Evolutionary conservation across 2,329 filamentous ascomycete genomes (phyloP), one percentile per base, ranked within the genome.

Genomic region (Uncinocarpus reesii): DNA sequence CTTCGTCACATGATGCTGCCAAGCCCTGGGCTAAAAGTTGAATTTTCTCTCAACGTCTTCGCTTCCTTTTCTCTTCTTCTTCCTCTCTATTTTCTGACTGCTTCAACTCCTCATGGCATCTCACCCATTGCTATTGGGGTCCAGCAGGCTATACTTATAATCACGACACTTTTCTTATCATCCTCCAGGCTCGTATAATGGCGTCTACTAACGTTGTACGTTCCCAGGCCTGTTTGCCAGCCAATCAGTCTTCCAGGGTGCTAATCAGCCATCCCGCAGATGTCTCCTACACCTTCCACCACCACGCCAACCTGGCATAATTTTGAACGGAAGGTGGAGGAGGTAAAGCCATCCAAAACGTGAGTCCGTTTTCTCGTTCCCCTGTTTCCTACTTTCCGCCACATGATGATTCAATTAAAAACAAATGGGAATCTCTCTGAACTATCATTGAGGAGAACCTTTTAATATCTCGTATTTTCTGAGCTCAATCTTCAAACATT

Each of bases 401-500:
- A 73, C 80, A 94, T 94, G 89, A 93, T 86, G 78, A 63, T 74
- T 76, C 53, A 51, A 65, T 71, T 71, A 72, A 76, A 81, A 82
- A 86, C 83, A 93, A 95, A 78, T 98, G 92, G 92, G 92, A 98
- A 98, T 98, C 92, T 98, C 93, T 98, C 92, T 84, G 86, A 96
- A 86, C 77, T 79, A 66, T 57, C 59, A 70, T 77, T 98, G 92
- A 86, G 83, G 92, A 98, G 81, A 87, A 81, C 68, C 75, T 82
- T n/a, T 86, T 81, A 85, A 80, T 83, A 80, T 80, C 71, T 47
- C 45, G 45, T 47, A 47, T 34, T 77, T 76, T 81, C 80, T 83
- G 80, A 84, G 61, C 58, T 58, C 18, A 56, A 54, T 54, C 52
- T 64, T 46, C 51, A 47, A 50, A 48, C 52, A 29, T 42, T 35